Percentiles rank a stretch among this genome's conserved stretches.
phyloP scores from a whole-genome alignment of 495 filamentous ascomycete genomes.

The Oidiodendron maius region DNA sequence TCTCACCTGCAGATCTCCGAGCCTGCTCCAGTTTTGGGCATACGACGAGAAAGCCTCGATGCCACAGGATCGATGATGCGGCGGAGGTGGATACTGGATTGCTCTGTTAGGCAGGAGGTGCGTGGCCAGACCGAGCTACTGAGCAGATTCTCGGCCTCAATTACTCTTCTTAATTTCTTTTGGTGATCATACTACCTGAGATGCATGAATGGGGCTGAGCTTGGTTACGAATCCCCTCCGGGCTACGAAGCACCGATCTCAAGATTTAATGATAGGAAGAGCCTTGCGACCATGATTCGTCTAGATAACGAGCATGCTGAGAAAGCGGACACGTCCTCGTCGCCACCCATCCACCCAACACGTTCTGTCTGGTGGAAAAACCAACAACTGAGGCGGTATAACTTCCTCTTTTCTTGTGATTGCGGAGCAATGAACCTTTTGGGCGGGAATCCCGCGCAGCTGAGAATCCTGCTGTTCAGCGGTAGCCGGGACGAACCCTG shows the following conservation, averaged over 20 bases:
- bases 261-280: background rate
- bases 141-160: background rate
- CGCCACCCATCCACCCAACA: background rate
- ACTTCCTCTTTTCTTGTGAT: background rate
- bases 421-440: background rate
- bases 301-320: background rate
- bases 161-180: background rate
- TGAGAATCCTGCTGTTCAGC: background rate
- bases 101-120: background rate
- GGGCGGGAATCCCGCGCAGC: background rate
- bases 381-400: background rate
- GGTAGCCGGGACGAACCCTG: background rate
- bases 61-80: background rate
- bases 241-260: background rate
- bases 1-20: background rate
- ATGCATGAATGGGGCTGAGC: background rate
- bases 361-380: background rate
- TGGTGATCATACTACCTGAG: background rate
- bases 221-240: background rate
- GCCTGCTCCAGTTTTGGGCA: background rate
- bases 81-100: background rate
- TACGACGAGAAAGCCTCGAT: background rate
- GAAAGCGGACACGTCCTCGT: background rate
- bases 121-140: background rate
- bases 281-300: background rate